Evolutionary conservation across 352 stramenopile species (phyloP), one percentile per base, ranked within the genome.

Genomic region (Phytophthora parvispora): DNA sequence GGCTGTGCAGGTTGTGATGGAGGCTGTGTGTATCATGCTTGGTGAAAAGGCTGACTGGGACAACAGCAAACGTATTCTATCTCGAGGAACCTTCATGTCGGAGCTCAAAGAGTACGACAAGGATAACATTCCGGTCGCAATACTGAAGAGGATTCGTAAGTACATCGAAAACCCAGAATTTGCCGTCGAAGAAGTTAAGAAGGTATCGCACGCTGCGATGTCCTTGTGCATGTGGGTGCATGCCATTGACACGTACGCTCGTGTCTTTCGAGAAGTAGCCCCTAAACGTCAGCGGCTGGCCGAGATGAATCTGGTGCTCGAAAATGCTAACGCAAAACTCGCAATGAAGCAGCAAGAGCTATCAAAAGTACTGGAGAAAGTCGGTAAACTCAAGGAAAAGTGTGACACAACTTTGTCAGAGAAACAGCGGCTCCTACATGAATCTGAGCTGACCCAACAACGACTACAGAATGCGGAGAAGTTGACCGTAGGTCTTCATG

Each of bases 221-320:
- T 93, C 85, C n/a, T 60, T 97, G 27, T 97, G 90, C 28, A 97
- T 96, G 88, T 97, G 89, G 89, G 86, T 96, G 18, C 87, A 95
- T 66, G 90, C 90, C 0, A 74, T 97, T 25, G 80, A 94, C 57
- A 93, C 88, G 10, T 97, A 97, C 31, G 84, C 85, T 13, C 80
- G 83, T 7, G 65, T 94, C 0, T 83, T 82, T 57, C 89, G 91
- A 62, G 84, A 95, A 52, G 89, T 97, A 2, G 83, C 75, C 0
- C 90, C 90, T 0, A 97, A 95, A 51, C 81, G 81, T 1, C 84
- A 94, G 47, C 74, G 76, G 3, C 67, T 96, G 1, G 78, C 70
- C 5, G 85, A 91, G n/a, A 89, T 95, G 71, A 95, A 95, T 67
- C 63, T 56, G 7, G 81, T 90, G 13, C 88, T 97, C 5, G 84